A percentile compares a stretch with the other conserved stretches of the same genome.
These are phyloP conservation scores for Fistulina hepatica DNA, from an alignment of 1,284 basidiomycete genomes.

Conservation along the genomic window DNA sequence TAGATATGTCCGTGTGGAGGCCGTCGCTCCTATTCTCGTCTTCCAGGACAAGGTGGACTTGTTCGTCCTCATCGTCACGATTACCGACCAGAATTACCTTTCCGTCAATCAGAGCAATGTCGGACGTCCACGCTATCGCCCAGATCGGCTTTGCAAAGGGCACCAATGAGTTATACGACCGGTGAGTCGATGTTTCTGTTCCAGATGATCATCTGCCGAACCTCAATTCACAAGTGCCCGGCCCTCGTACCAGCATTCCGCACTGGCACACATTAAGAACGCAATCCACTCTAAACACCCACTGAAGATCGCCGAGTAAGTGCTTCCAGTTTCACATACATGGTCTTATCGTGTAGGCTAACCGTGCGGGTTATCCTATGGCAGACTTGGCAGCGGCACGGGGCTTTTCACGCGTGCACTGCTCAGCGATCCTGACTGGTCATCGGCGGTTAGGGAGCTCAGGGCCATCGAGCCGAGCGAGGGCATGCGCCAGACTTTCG, in stretches of 20 bases:
- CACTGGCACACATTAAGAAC: conserved; percentile 44
- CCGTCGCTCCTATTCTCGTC: no score
- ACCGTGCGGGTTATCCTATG: background rate
- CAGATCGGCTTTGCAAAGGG: conserved; percentile 54
- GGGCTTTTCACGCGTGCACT: conserved; percentile 73
- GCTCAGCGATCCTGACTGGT: conserved; percentile 49
- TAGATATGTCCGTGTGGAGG: no score
- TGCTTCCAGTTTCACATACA: conserved; percentile 1
- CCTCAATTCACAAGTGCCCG: conserved; percentile 35
- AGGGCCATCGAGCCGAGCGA: conserved; percentile 63
- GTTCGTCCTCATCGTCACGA: no score
- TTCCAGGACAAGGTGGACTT: no score
- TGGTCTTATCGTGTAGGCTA: background rate
- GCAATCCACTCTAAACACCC: conserved; percentile 28
- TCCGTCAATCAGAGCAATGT: no score
- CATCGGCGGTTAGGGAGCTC: conserved; percentile 35
- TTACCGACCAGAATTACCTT: no score
- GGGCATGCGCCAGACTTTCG: conserved; percentile 60
- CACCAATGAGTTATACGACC: conserved; percentile 68
- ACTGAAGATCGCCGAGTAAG: conserved; percentile 61
- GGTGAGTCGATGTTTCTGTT: conserved; percentile 26
- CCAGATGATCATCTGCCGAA: background rate
- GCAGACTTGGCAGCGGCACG: conserved; percentile 61
- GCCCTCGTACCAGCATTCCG: conserved; percentile 56
- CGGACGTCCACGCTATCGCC: conserved; percentile 51